Conservation (phyloP, 768 basidiomycete genomes). For the Termitomyces sp. region DNA sequence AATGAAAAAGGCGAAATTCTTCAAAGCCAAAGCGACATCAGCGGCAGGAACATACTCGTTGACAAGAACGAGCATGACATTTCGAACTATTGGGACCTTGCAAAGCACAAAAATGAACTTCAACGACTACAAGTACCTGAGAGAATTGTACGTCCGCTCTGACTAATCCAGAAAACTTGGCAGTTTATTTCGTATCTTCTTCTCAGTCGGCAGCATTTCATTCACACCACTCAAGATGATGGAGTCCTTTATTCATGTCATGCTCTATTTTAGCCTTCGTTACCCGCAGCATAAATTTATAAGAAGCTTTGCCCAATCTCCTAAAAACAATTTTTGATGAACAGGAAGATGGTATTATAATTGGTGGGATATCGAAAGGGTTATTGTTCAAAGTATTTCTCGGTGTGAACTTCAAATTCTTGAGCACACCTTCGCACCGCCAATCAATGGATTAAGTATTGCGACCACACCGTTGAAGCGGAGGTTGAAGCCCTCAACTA, state of each 20-base stretch:
- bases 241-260: neutral
- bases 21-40: neutral
- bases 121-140: too few species aligned
- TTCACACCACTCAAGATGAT: too few species aligned
- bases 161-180: too few species aligned
- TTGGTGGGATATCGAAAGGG: neutral
- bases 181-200: too few species aligned
- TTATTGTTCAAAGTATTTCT: neutral
- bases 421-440: neutral
- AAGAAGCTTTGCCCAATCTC: neutral
- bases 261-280: neutral
- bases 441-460: neutral
- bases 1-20: neutral
- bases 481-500: neutral
- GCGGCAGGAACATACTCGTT: neutral
- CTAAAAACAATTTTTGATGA: neutral
- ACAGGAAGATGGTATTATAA: neutral
- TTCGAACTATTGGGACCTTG: too few species aligned
- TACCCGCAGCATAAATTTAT: neutral
- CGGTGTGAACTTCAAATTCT: neutral
- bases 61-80: too few species aligned
- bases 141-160: neutral
- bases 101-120: too few species aligned
- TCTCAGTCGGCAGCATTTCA: too few species aligned
- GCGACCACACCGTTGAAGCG: neutral